Evolutionary conservation across 108 stramenopile species (phyloP), one percentile per base, ranked within the genome.

Genomic region (Skeletonema marinoi): DNA sequence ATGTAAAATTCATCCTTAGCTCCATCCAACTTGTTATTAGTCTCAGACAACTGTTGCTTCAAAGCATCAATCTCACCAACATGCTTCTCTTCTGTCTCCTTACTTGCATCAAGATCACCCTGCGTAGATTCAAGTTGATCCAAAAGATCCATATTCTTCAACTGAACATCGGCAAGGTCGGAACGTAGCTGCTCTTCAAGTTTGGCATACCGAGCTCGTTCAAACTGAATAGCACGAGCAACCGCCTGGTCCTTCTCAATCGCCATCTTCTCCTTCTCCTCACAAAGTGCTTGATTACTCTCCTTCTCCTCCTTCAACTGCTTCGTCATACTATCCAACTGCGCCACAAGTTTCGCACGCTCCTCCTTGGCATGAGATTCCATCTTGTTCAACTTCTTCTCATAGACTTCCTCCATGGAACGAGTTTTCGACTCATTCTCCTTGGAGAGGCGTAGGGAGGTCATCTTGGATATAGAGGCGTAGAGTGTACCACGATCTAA

Each of bases 111-210:
- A 3, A 78, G 29, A 56, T 65, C 77, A 14, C 2, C 38, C 32
- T 70, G 60, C 6, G 46, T 42, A 21, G 51, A 29, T 65, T 78
- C 77, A 46, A 71, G 25, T 32, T 78, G 44, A 3, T 78, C 77
- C 39, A 78, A 51, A 9, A 78, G 50, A 39, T 78, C 77, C 77
- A 78, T 78, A 42, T 78, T 78, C 60, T 71, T 78, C 69, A 78
- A 58, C 32, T 78, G 76, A 17, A 71, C 78, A 33, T 78, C 78
- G 38, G 78, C 78, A 42, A 78, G 70, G 29, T 78, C 70, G 8
- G 64, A 61, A 5, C 78, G 51, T 44, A 78, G 64, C 12, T 60
- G 12, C 32, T 36, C 32, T 60, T 78, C 78, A 62, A 71, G 17
- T 16, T 65, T 36, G 38, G 69, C 51, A 35, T 50, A 36, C 13